Percentiles rank a stretch among this genome's conserved stretches.
These are phyloP conservation scores for Lactarius sp. DNA, from an alignment of 768 basidiomycete species.

Conservation along the genomic window DNA sequence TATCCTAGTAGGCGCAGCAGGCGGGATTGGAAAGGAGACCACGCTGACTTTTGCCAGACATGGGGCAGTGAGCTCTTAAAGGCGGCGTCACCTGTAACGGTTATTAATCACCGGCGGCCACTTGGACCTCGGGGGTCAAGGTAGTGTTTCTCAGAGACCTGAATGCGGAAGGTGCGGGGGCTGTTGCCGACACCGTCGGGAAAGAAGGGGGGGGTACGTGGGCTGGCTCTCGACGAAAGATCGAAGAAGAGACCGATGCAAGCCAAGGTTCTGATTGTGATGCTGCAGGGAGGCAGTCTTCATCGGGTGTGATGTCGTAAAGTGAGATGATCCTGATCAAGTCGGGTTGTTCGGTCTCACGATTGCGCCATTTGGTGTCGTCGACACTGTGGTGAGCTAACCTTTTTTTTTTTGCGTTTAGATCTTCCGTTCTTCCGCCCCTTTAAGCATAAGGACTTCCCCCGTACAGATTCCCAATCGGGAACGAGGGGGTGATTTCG, in stretches of 20 bases:
- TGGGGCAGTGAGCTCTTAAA: constrained; percentile 31
- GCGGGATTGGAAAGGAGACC: no score
- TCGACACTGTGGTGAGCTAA: constrained; percentile 48
- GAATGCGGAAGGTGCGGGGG: no score
- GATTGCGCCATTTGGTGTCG: constrained; percentile 41
- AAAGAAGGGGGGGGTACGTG: constrained; percentile 21
- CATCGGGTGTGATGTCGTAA: constrained; percentile 46
- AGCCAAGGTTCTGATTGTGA: no score
- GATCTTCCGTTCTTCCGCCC: background rate
- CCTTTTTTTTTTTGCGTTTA: background rate
- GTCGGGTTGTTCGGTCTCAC: constrained; percentile 49
- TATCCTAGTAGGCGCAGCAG: background rate
- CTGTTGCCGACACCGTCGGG: no score
- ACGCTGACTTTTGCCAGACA: constrained; percentile 40
- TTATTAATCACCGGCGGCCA: no score
- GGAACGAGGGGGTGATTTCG: constrained; percentile 29
- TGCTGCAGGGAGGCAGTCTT: constrained; percentile 38
- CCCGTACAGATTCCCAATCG: constrained; percentile 39
- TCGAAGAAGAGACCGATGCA: background rate
- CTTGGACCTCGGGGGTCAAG: no score
- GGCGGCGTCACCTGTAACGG: no score
- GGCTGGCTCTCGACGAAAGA: background rate
- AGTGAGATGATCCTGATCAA: constrained; percentile 53
- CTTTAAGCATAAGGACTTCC: constrained; percentile 26
- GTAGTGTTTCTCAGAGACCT: no score